phyloP scores from a whole-genome alignment of 2,329 filamentous ascomycete species.

The Colletotrichum noveboracense region DNA sequence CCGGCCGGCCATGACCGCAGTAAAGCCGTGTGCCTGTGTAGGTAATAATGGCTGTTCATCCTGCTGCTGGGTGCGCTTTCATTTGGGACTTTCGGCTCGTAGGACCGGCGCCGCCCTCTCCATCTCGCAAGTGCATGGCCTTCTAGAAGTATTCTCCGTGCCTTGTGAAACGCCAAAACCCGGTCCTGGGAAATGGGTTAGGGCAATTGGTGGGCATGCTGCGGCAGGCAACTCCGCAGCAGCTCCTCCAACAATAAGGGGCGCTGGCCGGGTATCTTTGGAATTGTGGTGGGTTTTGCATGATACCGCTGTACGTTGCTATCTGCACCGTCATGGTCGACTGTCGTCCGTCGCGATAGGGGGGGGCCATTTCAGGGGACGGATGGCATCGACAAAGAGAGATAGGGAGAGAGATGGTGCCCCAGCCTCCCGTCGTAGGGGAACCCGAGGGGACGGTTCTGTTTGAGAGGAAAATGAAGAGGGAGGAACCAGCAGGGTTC shows the following conservation, averaged over 20 bases:
- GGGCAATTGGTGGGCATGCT: background rate
- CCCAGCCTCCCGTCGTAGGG: slow-evolving; percentile 12
- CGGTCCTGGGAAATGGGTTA: background rate
- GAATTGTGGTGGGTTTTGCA: background rate
- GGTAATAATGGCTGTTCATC: background rate
- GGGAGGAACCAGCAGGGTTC: slow-evolving; percentile 15
- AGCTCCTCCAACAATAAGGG: background rate
- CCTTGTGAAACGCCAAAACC: slow-evolving; percentile 1
- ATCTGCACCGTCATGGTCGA: background rate
- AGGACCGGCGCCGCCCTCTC: background rate
- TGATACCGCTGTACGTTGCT: background rate
- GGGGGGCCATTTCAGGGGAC: background rate
- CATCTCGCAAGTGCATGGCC: background rate
- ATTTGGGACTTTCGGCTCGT: slow-evolving; percentile 1
- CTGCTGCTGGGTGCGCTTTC: background rate
- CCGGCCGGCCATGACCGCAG: background rate
- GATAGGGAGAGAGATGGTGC: background rate
- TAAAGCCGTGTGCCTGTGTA: background rate
- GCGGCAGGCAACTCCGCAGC: slow-evolving; percentile 7
- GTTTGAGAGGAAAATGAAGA: slow-evolving; percentile 13
- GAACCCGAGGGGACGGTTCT: slow-evolving; percentile 19
- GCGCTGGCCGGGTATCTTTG: background rate
- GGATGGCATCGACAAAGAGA: background rate
- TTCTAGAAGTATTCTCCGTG: slow-evolving; percentile 21
- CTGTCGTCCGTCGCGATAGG: background rate